Evolutionary conservation across 192 early-diverging fungal genomes (phyloP), one percentile per base, ranked within the genome.

Genomic region (Coemansia sp.): DNA sequence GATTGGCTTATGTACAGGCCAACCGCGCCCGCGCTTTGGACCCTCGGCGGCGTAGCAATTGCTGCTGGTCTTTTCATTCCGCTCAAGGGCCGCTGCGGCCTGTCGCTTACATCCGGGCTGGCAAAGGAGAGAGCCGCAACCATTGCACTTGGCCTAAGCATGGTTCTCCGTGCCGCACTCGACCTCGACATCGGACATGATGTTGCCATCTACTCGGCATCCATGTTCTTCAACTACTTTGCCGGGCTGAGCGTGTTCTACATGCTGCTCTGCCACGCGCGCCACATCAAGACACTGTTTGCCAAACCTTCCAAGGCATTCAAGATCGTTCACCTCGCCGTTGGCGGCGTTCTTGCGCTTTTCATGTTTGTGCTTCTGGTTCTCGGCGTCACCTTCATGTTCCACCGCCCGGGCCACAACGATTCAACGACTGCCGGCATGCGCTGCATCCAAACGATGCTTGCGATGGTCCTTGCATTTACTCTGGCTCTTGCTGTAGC

Each of bases 1-100:
- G 73, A 75, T 53, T 70, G 68, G 73, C 73, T 75, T 15, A 56
- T 44, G 14, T 51, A 45, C 24, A 43, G 45, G 2, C 73, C 73
- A 60, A 75, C 36, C 58, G 48, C 52, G 14, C 63, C 45, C 20
- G 68, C 63, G n/a, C 67, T 63, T 0, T 75, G 73, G 73, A 33
- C 52, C 2, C 41, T 66, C 14, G 63, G 73, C 30, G 64, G 67
- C 21, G 20, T 69, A 12, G 51, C 57, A 21, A 23, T 62, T 14
- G 64, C 35, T 21, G 48, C 44, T 12, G 46, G 44, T 15, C 44
- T 41, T 46, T 35, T 52, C 16, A 53, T 53, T 53, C 51, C 51
- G 8, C 24, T 53, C 6, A 23, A 9, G 24, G 26, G 12, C 51
- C 23, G 51, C 24, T 23, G 51, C 51, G 24, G 10, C 9, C 23